Evolutionary conservation across 345 rosid species (phyloP).

Genomic region (Sisymbrium altissimum): DNA sequence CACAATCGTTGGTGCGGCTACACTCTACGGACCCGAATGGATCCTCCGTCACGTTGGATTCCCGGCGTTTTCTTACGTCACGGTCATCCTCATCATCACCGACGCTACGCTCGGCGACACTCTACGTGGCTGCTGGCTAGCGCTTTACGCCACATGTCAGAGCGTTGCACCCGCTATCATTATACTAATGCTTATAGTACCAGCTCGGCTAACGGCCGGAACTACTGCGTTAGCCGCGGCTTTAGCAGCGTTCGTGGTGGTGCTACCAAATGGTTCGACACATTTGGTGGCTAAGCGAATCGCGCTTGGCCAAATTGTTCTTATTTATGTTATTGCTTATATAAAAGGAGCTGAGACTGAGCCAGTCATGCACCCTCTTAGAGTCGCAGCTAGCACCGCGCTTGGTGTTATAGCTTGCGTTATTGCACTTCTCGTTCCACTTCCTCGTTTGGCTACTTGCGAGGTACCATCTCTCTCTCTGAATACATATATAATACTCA

Average conservation of each 20-base stretch:
- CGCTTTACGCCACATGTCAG: slow-evolving; percentile 66
- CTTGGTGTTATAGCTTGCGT: slow-evolving; percentile 72
- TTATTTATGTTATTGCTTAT: slow-evolving; percentile 58
- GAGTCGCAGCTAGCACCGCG: slow-evolving; percentile 72
- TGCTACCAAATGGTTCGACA: slow-evolving; percentile 48
- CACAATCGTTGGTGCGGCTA: slow-evolving; percentile 55
- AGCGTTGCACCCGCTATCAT: slow-evolving; percentile 66
- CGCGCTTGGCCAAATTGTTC: slow-evolving; percentile 77
- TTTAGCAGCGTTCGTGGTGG: slow-evolving; percentile 57
- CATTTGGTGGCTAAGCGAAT: slow-evolving; percentile 65
- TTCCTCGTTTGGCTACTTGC: slow-evolving; percentile 65
- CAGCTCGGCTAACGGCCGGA: slow-evolving; percentile 47
- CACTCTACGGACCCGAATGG: slow-evolving; percentile 64
- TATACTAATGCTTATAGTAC: slow-evolving; percentile 62
- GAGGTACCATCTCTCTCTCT: slow-evolving; percentile 42
- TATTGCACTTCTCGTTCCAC: slow-evolving; percentile 66
- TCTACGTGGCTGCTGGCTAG: slow-evolving; percentile 67
- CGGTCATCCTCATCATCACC: slow-evolving; percentile 53
- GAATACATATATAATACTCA: neutral
- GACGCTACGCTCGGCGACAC: slow-evolving; percentile 83
- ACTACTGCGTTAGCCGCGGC: slow-evolving; percentile 62
- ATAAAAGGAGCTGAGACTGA: slow-evolving; percentile 52
- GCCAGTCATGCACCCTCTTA: slow-evolving; percentile 67
- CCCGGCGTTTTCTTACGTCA: slow-evolving; percentile 83
- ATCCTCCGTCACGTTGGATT: slow-evolving; percentile 47